phyloP scores from a whole-genome alignment of 2,329 filamentous ascomycete genomes.

The Dothideomycetes sp. region DNA sequence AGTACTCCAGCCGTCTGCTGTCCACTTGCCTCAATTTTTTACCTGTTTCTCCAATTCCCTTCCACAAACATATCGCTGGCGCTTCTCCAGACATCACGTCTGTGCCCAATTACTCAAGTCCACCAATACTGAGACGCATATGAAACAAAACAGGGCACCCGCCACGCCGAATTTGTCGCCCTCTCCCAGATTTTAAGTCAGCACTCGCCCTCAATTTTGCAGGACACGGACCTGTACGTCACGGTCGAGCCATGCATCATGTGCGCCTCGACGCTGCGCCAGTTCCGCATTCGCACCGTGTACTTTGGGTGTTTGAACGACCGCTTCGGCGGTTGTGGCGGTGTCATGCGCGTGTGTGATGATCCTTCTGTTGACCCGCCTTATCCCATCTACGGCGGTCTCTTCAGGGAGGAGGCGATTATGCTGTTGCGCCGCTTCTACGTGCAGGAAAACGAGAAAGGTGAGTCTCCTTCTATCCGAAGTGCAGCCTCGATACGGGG shows the following conservation, averaged over 20 bases:
- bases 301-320: constrained; percentile 96
- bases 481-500: too few species aligned
- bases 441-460: constrained; percentile 92
- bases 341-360: constrained; percentile 79
- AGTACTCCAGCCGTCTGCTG: constrained; percentile 14
- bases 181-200: constrained; percentile 54
- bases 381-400: constrained; percentile 75
- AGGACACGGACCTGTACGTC: constrained; percentile 75
- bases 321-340: constrained; percentile 91
- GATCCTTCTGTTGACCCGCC: constrained; percentile 63
- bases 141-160: constrained; percentile 82
- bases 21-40: neutral
- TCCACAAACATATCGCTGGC: neutral
- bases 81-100: neutral
- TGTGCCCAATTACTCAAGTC: neutral
- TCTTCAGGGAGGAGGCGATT: constrained; percentile 86
- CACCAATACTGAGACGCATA: too few species aligned
- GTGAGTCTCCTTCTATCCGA: too few species aligned
- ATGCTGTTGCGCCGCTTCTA: constrained; percentile 89
- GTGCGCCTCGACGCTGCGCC: constrained; percentile 86
- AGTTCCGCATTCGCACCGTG: constrained; percentile 77
- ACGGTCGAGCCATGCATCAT: constrained; percentile 98
- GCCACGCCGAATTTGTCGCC: constrained; percentile 92
- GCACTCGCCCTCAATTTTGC: constrained; percentile 57
- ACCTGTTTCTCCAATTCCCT: neutral